Base-by-base conservation (phyloP, 2,329 filamentous ascomycete species). In the Fusarium torulosum region DNA sequence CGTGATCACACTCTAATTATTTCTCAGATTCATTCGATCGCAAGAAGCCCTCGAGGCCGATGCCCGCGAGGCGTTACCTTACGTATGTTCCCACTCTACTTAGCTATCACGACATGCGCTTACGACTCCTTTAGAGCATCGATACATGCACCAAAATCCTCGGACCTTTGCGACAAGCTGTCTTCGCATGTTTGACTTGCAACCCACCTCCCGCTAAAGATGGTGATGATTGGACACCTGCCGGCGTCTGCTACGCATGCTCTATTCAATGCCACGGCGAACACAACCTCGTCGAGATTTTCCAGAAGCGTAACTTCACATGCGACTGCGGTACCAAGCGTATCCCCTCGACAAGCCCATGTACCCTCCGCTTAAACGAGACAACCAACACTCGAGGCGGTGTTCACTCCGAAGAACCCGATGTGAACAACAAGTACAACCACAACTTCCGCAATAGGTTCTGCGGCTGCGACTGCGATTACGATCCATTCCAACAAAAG, bases 201-300 rank as follows among this genome's bases (percentile, higher is more conserved):
- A 96, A 94, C 65, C 94, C 96, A 10, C 88, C 92, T 10, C 91
- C 94, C 2, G 74, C 83, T 4, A 85, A 87, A 43, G 75, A 85
- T 2, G 82, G 86, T 42, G 88, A 90, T 49, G 44, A 71, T 7
- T 80, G 77, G 72, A 75, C 67, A 0, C 82, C 89, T 1, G 96
- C 95, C 4, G 96, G 92, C 25, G 88, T 99, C 57, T 99, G 96
- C 83, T 99, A 99, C 75, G 92, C 94, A 21, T 99, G 96, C 81
- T 97, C 95, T 8, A 93, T 99, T 60, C 92, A 95, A 72, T 99
- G 96, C 77, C 96, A 99, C 75, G 95, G 96, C 70, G 94, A 98
- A 75, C 96, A 99, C 77, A 91, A 87, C 2, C 88, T 99, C 25
- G 96, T 98, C 49, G 96, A 99, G 80, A 91, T 99, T 20, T 99